Evolutionary conservation across 306 rosid species (phyloP), one percentile per base, ranked within the genome.

Genomic region (Lotus japonicus): DNA sequence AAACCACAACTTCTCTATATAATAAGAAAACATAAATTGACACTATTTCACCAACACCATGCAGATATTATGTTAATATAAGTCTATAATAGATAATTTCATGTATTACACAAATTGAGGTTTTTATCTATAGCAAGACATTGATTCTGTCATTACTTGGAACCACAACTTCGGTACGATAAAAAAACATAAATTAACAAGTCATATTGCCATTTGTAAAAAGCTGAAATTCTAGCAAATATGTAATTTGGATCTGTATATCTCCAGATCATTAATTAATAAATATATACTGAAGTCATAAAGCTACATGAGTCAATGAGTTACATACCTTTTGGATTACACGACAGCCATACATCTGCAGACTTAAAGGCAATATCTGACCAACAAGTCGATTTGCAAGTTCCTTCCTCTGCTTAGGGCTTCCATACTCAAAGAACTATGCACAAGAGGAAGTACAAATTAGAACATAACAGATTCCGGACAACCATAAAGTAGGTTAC

Each of bases 311-410:
- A 67, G 48, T 60, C 41, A 43, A 21, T 53, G 43, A 5, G 16
- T 21, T 21, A 38, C 33, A 45, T 73, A 72, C 87, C 79, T 83
- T 83, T 54, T 83, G 87, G 46, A 83, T 83, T 43, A 83, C 87
- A 17, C 87, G 87, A 59, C 87, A 83, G 16, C 87, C 87, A 51
- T 83, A 83, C 87, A 83, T 83, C 74, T 83, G 87, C 64, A 83
- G 77, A 79, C 87, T 75, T 66, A 83, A 68, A 63, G 87, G 77
- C 64, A 83, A 73, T 57, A 83, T 73, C 59, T 79, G 87, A 71
- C 84, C 79, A 43, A 53, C 54, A 42, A 83, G 72, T 68, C 57
- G 72, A 71, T 75, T 74, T 55, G 87, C 87, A 48, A 76, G 75
- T 61, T 76, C 80, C 71, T 58, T 76, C 35, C 80, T 76, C 84